These are phyloP conservation scores for Leptodontidium sp. DNA, from an alignment of 2,329 filamentous ascomycete species.

Conservation along the genomic window DNA sequence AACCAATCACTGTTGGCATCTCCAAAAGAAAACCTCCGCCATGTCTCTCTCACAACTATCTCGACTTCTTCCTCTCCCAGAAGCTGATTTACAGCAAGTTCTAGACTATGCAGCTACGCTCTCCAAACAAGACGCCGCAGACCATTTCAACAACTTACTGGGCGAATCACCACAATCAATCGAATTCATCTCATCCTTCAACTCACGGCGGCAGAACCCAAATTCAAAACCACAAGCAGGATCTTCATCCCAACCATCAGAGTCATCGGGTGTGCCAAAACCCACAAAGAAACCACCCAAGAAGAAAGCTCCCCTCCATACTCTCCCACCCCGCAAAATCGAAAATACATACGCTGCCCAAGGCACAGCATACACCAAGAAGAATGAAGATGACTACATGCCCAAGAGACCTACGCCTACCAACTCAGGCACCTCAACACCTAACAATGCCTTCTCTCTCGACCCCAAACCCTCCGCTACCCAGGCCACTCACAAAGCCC, in stretches of 20 bases:
- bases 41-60: slow-evolving; percentile 73
- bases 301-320: slow-evolving; percentile 68
- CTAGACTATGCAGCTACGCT: slow-evolving; percentile 82
- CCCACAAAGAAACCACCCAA: slow-evolving; percentile 60
- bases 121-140: slow-evolving; percentile 77
- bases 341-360: slow-evolving; percentile 65
- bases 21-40: background rate
- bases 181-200: slow-evolving; percentile 78
- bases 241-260: slow-evolving; percentile 18
- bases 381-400: slow-evolving; percentile 77
- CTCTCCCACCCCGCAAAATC: slow-evolving; percentile 67
- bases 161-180: slow-evolving; percentile 82
- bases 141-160: slow-evolving; percentile 87
- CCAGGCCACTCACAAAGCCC: slow-evolving; percentile 52
- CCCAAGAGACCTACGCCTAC: slow-evolving; percentile 52
- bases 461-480: slow-evolving; percentile 60
- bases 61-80: slow-evolving; percentile 82
- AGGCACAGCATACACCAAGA: slow-evolving; percentile 79
- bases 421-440: slow-evolving; percentile 47
- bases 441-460: slow-evolving; percentile 49
- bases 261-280: slow-evolving; percentile 56
- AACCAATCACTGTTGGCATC: background rate
- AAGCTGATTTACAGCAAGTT: slow-evolving; percentile 84
- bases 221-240: slow-evolving; percentile 24
- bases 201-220: slow-evolving; percentile 66